phyloP scores from a whole-genome alignment of 169 alveolate genomes.

The Eimeria necatrix region DNA sequence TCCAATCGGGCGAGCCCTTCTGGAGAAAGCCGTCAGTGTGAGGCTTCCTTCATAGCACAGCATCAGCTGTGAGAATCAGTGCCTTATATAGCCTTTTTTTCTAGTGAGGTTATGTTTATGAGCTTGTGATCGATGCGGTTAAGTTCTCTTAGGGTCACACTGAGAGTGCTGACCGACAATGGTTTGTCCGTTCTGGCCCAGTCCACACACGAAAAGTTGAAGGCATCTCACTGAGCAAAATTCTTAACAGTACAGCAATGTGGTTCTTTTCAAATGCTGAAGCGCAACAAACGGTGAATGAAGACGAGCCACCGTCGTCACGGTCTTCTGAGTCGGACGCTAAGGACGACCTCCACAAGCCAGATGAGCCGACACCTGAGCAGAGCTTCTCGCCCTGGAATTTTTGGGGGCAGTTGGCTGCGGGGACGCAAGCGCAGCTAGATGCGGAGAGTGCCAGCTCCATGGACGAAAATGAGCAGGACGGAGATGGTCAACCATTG shows the following conservation, averaged over 20 bases:
- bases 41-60: too few species aligned
- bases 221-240: too few species aligned
- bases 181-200: too few species aligned
- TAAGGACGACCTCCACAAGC: background rate
- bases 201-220: too few species aligned
- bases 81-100: too few species aligned
- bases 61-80: too few species aligned
- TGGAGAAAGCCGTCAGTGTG: too few species aligned
- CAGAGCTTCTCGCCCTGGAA: slow-evolving; percentile 18
- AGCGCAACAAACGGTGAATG: background rate
- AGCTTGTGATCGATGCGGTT: too few species aligned
- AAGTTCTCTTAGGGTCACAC: too few species aligned
- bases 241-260: background rate
- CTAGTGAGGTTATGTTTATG: too few species aligned
- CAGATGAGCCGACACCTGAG: background rate
- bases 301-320: background rate
- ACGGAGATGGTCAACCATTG: background rate
- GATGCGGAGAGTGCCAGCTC: background rate
- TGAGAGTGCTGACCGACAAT: too few species aligned
- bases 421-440: background rate
- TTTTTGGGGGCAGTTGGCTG: slow-evolving; percentile 41
- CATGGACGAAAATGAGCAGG: background rate
- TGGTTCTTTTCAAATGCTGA: slow-evolving; percentile 21
- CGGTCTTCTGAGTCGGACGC: slow-evolving; percentile 15
- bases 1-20: too few species aligned